Evolutionary conservation across 169 alveolate genomes (phyloP).

Genomic region (Cyclospora cayetanensis): DNA sequence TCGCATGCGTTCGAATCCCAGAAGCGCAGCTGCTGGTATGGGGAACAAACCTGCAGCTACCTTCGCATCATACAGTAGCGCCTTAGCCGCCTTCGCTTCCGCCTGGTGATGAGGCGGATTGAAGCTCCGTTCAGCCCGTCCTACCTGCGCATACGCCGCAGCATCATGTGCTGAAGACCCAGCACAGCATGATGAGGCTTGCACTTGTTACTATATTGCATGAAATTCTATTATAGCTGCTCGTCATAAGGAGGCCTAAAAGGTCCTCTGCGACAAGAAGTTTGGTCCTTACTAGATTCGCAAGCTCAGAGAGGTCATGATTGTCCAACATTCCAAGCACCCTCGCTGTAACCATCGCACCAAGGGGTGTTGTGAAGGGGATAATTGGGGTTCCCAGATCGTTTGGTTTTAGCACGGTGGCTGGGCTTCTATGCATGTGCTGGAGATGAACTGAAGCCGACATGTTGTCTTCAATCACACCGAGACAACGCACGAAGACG

Average conservation of each 20-base stretch:
- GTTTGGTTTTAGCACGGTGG: background rate
- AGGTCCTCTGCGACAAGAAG: background rate
- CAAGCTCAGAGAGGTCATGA: background rate
- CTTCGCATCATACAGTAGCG: background rate
- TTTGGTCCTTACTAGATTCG: background rate
- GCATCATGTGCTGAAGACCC: too few species aligned
- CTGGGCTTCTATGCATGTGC: background rate
- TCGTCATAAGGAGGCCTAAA: too few species aligned
- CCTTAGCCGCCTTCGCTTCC: background rate
- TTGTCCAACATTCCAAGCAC: background rate
- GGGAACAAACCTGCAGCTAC: background rate
- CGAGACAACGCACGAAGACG: background rate
- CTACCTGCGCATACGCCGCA: background rate
- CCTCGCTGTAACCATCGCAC: background rate
- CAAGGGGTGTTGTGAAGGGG: background rate
- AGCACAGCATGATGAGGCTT: too few species aligned
- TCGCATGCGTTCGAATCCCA: background rate
- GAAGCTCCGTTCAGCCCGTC: background rate
- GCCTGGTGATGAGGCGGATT: background rate
- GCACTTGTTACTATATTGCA: too few species aligned
- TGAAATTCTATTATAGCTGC: too few species aligned
- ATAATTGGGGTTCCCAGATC: background rate
- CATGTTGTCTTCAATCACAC: background rate
- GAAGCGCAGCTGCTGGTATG: background rate
- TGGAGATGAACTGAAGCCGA: background rate